phyloP scores from a whole-genome alignment of 805 yeast genomes.

The Candida awuae region DNA sequence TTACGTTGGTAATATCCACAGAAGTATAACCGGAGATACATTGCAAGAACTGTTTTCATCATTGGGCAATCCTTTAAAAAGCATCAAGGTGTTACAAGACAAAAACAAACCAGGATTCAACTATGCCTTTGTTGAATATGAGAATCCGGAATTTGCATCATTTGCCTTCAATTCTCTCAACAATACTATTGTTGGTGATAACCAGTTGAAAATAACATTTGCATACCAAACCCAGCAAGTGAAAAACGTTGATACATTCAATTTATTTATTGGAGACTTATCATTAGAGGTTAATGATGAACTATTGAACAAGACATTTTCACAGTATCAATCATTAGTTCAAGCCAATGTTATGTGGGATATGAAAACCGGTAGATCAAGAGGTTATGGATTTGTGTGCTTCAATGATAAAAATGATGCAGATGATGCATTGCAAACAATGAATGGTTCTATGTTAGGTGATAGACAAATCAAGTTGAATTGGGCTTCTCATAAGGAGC shows the following conservation, averaged over 20 bases:
- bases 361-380: constrained; percentile 84
- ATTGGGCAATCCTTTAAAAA: constrained; percentile 47
- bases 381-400: constrained; percentile 89
- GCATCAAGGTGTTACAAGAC: constrained; percentile 66
- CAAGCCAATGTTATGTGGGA: constrained; percentile 98
- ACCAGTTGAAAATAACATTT: constrained; percentile 62
- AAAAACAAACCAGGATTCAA: constrained; percentile 66
- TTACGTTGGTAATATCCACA: constrained; percentile 70
- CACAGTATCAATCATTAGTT: constrained; percentile 47
- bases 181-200: constrained; percentile 45
- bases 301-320: constrained; percentile 48
- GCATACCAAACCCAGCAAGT: constrained; percentile 78
- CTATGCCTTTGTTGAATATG: constrained; percentile 79
- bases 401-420: constrained; percentile 64
- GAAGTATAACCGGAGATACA: constrained; percentile 54
- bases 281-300: constrained; percentile 80
- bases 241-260: constrained; percentile 46
- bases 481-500: constrained; percentile 76
- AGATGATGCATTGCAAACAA: constrained; percentile 57
- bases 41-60: constrained; percentile 52
- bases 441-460: constrained; percentile 66
- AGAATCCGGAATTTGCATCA: constrained; percentile 47
- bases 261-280: constrained; percentile 81
- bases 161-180: constrained; percentile 54
- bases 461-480: constrained; percentile 77